Base-by-base conservation (phyloP, 352 stramenopile species). In the Blastocystis sp. region DNA sequence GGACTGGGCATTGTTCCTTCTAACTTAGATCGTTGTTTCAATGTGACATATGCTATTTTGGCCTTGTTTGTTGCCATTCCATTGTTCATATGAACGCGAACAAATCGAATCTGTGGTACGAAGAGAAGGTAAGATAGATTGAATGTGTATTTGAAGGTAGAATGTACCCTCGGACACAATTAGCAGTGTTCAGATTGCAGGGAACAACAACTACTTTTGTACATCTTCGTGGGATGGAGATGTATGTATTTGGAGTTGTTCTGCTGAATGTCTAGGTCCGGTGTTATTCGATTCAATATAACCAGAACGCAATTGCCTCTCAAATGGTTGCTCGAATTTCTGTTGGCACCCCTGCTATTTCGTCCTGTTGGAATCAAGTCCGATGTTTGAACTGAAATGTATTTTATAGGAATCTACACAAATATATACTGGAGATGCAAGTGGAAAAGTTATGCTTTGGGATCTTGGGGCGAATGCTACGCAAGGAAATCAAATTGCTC, bases 211-310 rank as follows among this genome's bases (percentile, higher is more conserved):
- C 19, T 60, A 37, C 27, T 84, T 68, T 27, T 66, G 51, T 24
- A 17, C 53, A n/a, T 54, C 53, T 30, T 84, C 73, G 48, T 84
- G 73, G 73, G 53, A 84, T 57, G 73, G 73, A 84, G 73, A 84
- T 22, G 73, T 84, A 51, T n/a, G 15, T 6, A 19, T 33, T 24
- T 30, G 73, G 30, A 13, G 1, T 56, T n/a, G 64, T 66, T 30
- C 17, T 22, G 24, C n/a, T 51, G 33, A 27, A 42, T n/a, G 5
- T 30, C 11, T 54, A 84, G 73, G 73, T 84, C 35, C 51, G 73
- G 7, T 84, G 73, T 37, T 84, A 84, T 42, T 27, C 30, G 0
- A 66, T 84, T 27, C 4, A 35, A 1, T 84, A 54, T 2, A 51
- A 17, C 64, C 48, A 27, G 6, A 27, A 30, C 27, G 24, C 6